Base-by-base conservation (phyloP, 768 basidiomycete species). In the Phaeotremella skinneri region DNA sequence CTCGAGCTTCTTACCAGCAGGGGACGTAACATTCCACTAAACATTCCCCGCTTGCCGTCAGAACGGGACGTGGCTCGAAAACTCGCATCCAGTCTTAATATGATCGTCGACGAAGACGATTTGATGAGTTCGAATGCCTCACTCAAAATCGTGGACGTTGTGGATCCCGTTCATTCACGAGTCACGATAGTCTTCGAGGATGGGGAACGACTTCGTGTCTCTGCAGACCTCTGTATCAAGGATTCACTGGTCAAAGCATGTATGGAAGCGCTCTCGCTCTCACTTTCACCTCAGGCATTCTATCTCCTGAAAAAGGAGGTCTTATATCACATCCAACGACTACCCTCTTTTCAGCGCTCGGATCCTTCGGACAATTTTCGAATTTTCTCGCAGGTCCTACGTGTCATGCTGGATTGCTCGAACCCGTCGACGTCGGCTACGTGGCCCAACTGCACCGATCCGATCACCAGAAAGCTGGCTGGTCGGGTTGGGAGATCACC, bases 1-100 rank as follows among this genome's bases (percentile, higher is more conserved):
- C 74, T 90, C 9, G 74, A 79, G 0, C 69, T 91, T 2, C 75
- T 87, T 37, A 88, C 86, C 0, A 86, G 88, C 62, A 87, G 86
- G 0, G 64, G 79, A 9, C 73, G 74, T n/a, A 77, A 79, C 23
- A 67, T 81, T 34, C 52, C 65, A 2, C 41, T 68, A 26, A 25
- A 48, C 21, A 49, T 67, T 5, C 59, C 52, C n/a, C 14, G 45
- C 56, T 59, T 25, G 6, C 53, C 17, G 17, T 5, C 45, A 17
- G 32, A 31, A 17, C 59, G 62, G 31, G 70, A 72, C 41, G 55
- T 70, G 2, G 56, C 65, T 4, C 49, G 56, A 7, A 59, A 63
- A 23, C 37, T 72, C 4, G 67, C 64, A 3, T 55, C 58, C 0
- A 67, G 62, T 25, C 52, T 73, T 13, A 55, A 61, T 20, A 67